phyloP scores from a whole-genome alignment of 139 green algal species.

The Coelastrella sp. region DNA sequence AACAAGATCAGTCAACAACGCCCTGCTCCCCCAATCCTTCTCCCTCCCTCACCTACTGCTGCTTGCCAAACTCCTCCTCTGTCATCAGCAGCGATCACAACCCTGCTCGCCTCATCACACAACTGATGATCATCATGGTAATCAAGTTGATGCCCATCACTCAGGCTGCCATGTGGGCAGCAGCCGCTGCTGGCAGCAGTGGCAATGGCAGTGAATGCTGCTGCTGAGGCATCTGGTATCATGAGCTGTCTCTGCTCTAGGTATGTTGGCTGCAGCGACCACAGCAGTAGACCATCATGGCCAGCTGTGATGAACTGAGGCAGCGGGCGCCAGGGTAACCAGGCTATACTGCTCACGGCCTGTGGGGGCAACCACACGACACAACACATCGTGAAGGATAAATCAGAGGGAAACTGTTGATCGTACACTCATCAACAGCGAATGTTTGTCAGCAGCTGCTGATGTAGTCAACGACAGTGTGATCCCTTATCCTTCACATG shows the following conservation, averaged over 20 bases:
- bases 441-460: no score
- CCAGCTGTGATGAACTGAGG: conserved; percentile 59
- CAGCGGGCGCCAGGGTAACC: conserved; percentile 29
- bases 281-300: conserved; percentile 53
- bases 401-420: no score
- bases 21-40: no score
- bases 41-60: conserved; percentile 2
- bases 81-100: conserved; percentile 42
- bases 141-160: not conserved
- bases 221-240: conserved; percentile 25
- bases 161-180: not conserved
- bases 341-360: conserved; percentile 38
- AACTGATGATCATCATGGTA: not conserved
- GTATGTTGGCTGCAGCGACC: conserved; percentile 54
- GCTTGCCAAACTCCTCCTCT: conserved; percentile 32
- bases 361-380: not conserved
- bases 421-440: no score
- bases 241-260: conserved; percentile 50
- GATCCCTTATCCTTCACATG: no score
- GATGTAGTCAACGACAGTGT: no score
- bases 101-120: conserved; percentile 28
- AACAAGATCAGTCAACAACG: not conserved
- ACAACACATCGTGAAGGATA: no score
- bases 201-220: not conserved
- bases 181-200: conserved; percentile 15